These are phyloP conservation scores for Mrakia gelida DNA, from an alignment of 768 basidiomycete genomes.

Conservation along the genomic window DNA sequence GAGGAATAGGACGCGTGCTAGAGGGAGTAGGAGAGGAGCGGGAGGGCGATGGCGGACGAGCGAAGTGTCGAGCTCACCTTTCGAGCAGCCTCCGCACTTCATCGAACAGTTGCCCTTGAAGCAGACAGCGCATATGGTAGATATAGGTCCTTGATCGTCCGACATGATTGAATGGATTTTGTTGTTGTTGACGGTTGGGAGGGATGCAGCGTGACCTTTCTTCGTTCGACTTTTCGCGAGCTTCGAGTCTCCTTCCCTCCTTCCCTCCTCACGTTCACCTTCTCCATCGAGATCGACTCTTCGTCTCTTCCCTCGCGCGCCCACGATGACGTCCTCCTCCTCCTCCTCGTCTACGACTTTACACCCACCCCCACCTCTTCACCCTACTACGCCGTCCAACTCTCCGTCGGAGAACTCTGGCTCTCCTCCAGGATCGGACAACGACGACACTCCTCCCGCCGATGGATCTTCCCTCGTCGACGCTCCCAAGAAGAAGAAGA, in stretches of 20 bases:
- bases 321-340: constrained; percentile 11
- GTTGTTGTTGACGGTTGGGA: too few relatives aligned
- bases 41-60: too few relatives aligned
- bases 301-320: too few relatives aligned
- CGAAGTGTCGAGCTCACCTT: too few relatives aligned
- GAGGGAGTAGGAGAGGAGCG: too few relatives aligned
- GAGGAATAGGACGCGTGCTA: too few relatives aligned
- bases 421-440: neutral
- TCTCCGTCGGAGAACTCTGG: neutral
- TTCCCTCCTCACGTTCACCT: neutral
- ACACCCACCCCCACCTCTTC: neutral
- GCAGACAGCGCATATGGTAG: too few relatives aligned
- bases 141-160: too few relatives aligned
- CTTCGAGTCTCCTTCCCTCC: neutral
- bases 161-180: too few relatives aligned
- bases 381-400: neutral
- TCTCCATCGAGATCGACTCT: neutral
- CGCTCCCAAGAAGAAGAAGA: constrained; percentile 13
- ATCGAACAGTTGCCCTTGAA: too few relatives aligned
- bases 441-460: neutral
- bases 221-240: neutral
- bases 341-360: neutral
- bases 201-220: too few relatives aligned
- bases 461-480: neutral
- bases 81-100: too few relatives aligned